phyloP scores from a whole-genome alignment of 768 basidiomycete genomes.

The Amanita fuliginea region DNA sequence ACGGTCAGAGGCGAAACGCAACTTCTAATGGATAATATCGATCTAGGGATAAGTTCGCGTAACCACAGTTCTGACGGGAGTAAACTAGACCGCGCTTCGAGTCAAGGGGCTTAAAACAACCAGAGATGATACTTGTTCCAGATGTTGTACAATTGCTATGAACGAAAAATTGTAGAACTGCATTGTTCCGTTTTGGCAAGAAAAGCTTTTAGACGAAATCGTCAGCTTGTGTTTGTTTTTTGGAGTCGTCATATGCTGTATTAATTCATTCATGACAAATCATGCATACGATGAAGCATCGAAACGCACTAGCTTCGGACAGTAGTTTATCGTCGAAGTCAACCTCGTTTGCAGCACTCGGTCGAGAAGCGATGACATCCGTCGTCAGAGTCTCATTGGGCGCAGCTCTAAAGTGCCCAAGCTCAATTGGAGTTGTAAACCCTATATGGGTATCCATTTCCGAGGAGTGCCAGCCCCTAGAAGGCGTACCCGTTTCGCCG shows the following conservation, averaged over 20 bases:
- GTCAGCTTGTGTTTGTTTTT: neutral
- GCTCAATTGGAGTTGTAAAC: neutral
- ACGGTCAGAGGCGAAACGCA: constrained; percentile 3
- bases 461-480: neutral
- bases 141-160: neutral
- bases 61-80: neutral
- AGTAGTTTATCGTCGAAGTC: neutral
- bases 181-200: neutral
- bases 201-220: neutral
- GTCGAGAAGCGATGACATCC: neutral
- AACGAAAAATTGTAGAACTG: neutral
- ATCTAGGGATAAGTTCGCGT: neutral
- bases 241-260: neutral
- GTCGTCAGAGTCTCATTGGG: neutral
- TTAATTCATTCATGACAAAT: neutral
- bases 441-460: neutral
- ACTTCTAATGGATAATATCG: neutral
- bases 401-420: neutral
- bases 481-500: neutral
- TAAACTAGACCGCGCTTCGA: neutral
- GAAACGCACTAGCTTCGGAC: neutral
- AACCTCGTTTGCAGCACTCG: neutral
- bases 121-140: neutral
- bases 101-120: neutral
- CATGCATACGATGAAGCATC: neutral